phyloP scores from a whole-genome alignment of 495 filamentous ascomycete genomes.

The Lepraria neglecta region DNA sequence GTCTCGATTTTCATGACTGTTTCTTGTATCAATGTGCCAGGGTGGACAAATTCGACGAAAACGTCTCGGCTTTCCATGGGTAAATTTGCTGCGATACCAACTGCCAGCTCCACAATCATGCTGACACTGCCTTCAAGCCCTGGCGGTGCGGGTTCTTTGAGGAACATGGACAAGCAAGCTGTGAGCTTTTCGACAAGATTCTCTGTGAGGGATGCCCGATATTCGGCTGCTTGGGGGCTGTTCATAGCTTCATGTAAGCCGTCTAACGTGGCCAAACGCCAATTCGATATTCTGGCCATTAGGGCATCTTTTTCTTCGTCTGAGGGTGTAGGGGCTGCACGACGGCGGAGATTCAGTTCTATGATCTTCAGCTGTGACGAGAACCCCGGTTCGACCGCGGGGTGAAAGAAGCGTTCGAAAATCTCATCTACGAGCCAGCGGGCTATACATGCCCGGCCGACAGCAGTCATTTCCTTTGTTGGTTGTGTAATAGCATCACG shows the following conservation, averaged over 20 bases:
- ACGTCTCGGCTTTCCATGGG: constrained; percentile 90
- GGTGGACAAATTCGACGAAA: constrained; percentile 73
- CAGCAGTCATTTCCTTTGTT: constrained; percentile 93
- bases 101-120: constrained; percentile 89
- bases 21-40: constrained; percentile 58
- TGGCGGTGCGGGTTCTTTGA: constrained; percentile 66
- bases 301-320: constrained; percentile 87
- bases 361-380: constrained; percentile 76
- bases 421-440: constrained; percentile 89
- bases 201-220: constrained; percentile 60
- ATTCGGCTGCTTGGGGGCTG: constrained; percentile 55
- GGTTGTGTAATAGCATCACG: constrained; percentile 72
- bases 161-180: constrained; percentile 58
- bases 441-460: constrained; percentile 85
- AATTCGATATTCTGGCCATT: constrained; percentile 79
- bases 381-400: constrained; percentile 66
- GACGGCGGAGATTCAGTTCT: constrained; percentile 78
- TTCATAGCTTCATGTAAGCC: constrained; percentile 69
- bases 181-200: constrained; percentile 65
- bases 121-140: constrained; percentile 74
- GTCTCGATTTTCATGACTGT: constrained; percentile 81
- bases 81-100: constrained; percentile 78
- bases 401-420: constrained; percentile 87
- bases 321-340: constrained; percentile 61
- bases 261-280: constrained; percentile 89